phyloP scores from a whole-genome alignment of 768 basidiomycete species.

The Serendipita vermifera region DNA sequence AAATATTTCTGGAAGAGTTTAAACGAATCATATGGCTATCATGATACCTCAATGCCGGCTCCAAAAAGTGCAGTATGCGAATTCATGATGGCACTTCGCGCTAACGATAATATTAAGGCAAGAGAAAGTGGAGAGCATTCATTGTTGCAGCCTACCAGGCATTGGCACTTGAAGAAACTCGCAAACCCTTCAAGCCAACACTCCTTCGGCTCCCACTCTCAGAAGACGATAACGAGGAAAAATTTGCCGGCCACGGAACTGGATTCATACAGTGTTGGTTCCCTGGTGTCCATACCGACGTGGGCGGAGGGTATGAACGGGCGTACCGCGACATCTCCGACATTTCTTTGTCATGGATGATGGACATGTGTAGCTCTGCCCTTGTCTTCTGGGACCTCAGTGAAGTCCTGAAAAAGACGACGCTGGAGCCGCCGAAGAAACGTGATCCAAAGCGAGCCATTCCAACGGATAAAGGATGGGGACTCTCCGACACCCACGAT shows the following conservation, averaged over 20 bases:
- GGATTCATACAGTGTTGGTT: slow-evolving; percentile 19
- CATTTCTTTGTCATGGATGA: too few relatives aligned
- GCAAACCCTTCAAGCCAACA: slow-evolving; percentile 19
- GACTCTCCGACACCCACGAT: neutral
- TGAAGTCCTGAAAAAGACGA: too few relatives aligned
- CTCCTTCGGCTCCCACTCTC: slow-evolving; percentile 16
- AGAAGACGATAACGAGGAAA: too few relatives aligned
- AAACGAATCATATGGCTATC: neutral
- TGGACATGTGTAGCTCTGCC: too few relatives aligned
- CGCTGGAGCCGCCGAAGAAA: too few relatives aligned
- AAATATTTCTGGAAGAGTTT: too few relatives aligned
- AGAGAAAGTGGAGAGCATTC: neutral
- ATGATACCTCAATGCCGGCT: neutral
- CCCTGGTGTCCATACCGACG: slow-evolving; percentile 19
- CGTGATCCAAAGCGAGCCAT: too few relatives aligned
- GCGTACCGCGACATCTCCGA: neutral
- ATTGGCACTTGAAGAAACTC: slow-evolving; percentile 20
- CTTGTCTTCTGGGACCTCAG: too few relatives aligned
- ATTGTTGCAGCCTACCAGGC: slow-evolving; percentile 20
- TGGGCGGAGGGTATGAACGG: slow-evolving; percentile 15
- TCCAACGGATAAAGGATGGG: neutral
- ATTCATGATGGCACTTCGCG: too few relatives aligned
- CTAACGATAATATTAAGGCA: neutral
- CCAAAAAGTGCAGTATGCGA: neutral
- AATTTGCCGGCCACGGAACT: slow-evolving; percentile 1